Percentiles rank a stretch among this genome's conserved stretches.
phyloP scores from a whole-genome alignment of 805 yeast species.

The Cyberlindnera mississippiensis region DNA sequence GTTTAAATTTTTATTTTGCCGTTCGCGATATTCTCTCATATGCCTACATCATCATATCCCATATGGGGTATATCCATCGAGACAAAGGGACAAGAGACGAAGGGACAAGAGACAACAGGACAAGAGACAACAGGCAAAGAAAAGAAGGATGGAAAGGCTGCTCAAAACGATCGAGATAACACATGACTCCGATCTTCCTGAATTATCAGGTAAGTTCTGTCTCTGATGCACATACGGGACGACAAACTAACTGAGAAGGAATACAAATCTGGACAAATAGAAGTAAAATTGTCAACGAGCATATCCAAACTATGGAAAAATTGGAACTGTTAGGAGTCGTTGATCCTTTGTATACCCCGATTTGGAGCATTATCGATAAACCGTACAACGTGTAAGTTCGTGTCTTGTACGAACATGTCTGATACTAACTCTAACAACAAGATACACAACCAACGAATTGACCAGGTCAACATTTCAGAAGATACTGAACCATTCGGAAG shows the following conservation, averaged over 20 bases:
- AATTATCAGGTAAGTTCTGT: too few species aligned
- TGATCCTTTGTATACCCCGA: slow-evolving; percentile 21
- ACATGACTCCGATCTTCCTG: too few species aligned
- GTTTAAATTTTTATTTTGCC: background rate
- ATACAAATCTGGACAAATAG: slow-evolving; percentile 26
- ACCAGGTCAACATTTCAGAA: slow-evolving; percentile 15
- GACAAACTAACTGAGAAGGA: slow-evolving; percentile 12
- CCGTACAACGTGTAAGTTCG: slow-evolving; percentile 27
- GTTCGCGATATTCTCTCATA: too few species aligned
- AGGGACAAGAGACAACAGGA: too few species aligned
- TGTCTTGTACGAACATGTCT: background rate
- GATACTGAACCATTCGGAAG: slow-evolving; percentile 17
- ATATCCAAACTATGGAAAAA: slow-evolving; percentile 9
- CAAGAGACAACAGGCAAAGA: too few species aligned
- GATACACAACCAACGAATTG: slow-evolving; percentile 22
- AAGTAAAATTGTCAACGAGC: slow-evolving; percentile 25
- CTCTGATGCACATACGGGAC: too few species aligned
- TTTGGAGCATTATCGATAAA: slow-evolving; percentile 27
- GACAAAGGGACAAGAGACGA: too few species aligned
- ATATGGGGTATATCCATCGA: too few species aligned
- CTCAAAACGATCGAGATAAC: too few species aligned
- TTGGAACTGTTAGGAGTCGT: slow-evolving; percentile 18
- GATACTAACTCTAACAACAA: slow-evolving; percentile 5
- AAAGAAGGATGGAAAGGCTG: too few species aligned
- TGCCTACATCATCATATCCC: too few species aligned